A percentile compares a stretch with the other conserved stretches of the same genome.
These are phyloP conservation scores for Rosa lucieae DNA, from an alignment of 306 rosid genomes.

Conservation along the genomic window DNA sequence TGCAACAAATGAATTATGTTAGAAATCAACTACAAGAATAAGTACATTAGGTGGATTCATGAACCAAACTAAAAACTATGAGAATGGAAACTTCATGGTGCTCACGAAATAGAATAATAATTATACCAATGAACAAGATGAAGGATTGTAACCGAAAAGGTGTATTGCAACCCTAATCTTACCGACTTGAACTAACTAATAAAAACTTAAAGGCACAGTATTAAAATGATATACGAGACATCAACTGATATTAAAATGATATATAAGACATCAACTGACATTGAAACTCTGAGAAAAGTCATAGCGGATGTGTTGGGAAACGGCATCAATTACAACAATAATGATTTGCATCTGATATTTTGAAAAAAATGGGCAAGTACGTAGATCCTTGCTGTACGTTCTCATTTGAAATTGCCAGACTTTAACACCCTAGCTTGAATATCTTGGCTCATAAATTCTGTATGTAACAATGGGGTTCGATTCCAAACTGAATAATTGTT, in stretches of 20 bases:
- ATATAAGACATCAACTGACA: too few relatives aligned
- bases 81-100: background rate
- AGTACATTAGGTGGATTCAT: background rate
- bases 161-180: background rate
- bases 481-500: too few relatives aligned
- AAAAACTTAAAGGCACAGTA: background rate
- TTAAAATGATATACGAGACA: background rate
- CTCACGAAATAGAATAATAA: background rate
- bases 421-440: too few relatives aligned
- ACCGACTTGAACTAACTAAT: background rate
- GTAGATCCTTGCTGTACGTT: too few relatives aligned
- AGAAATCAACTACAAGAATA: background rate
- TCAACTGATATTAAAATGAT: background rate
- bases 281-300: background rate
- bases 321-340: background rate
- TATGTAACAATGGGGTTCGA: too few relatives aligned
- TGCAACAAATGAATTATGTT: slow-evolving; percentile 40
- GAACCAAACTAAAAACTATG: background rate
- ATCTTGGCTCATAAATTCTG: too few relatives aligned
- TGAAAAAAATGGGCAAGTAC: too few relatives aligned
- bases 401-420: too few relatives aligned
- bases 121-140: background rate
- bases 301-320: background rate
- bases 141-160: background rate
- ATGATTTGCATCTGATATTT: background rate